phyloP scores from a whole-genome alignment of 495 filamentous ascomycete species.

The Hypoxylon crocopeplum region DNA sequence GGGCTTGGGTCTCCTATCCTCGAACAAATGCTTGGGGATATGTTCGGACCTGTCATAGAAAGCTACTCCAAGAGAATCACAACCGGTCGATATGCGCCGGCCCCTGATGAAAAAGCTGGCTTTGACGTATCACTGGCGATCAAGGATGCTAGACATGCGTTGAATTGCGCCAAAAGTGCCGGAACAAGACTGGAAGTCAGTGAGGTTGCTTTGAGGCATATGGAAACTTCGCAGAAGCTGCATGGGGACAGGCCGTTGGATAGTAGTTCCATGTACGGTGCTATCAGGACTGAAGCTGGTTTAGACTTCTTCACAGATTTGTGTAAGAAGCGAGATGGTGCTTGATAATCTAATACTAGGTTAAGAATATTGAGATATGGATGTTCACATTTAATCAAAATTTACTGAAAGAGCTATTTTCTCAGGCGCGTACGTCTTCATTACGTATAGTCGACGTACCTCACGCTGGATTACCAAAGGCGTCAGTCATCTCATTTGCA shows the following conservation, averaged over 20 bases:
- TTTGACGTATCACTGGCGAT: conserved; percentile 16
- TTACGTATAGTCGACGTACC: no score
- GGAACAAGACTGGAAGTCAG: conserved; percentile 11
- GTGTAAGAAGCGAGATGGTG: neutral
- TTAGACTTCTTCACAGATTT: neutral
- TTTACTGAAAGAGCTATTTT: no score
- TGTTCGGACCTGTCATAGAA: conserved; percentile 58
- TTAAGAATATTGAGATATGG: no score
- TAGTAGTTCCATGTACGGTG: neutral
- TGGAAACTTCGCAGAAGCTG: conserved; percentile 11
- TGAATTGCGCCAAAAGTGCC: conserved; percentile 12
- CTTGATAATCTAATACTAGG: no score
- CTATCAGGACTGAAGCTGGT: neutral
- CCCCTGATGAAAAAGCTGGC: neutral
- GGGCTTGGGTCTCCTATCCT: conserved; percentile 58
- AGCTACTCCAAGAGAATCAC: conserved; percentile 51
- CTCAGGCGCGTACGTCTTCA: no score
- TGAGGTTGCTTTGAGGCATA: conserved; percentile 14
- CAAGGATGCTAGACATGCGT: conserved; percentile 15
- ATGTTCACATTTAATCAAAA: no score
- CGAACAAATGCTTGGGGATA: conserved; percentile 59
- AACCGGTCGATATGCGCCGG: conserved; percentile 25
- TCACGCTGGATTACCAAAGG: no score
- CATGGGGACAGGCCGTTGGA: conserved; percentile 21
- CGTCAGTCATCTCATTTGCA: neutral